A percentile compares a stretch with the other conserved stretches of the same genome.
Evolutionary conservation across 2,329 filamentous ascomycete species (phyloP).

Genomic region (Alternaria brassicae): DNA sequence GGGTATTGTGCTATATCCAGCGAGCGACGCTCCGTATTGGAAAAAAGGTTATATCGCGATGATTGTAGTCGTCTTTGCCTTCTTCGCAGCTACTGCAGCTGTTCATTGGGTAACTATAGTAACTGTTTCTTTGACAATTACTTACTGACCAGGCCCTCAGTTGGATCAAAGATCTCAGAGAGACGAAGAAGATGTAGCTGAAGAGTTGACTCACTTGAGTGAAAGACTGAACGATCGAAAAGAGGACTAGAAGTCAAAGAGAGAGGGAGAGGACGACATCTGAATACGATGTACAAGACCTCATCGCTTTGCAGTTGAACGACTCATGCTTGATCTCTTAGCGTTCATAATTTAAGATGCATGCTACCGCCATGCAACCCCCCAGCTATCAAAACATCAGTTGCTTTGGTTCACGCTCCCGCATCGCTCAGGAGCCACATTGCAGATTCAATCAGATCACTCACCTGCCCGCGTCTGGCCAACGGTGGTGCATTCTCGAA

Average conservation of each 20-base stretch:
- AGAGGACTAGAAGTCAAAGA: neutral
- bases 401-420: neutral
- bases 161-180: slow-evolving; percentile 8
- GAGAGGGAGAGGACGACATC: neutral
- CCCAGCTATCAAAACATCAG: neutral
- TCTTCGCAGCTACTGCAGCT: slow-evolving; percentile 31
- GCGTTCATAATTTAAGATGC: neutral
- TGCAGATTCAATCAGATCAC: neutral
- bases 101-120: slow-evolving; percentile 30
- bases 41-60: slow-evolving; percentile 50
- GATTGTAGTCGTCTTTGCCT: slow-evolving; percentile 41
- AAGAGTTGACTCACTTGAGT: neutral
- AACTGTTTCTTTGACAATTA: neutral
- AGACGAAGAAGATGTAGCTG: neutral
- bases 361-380: neutral
- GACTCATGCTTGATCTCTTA: neutral
- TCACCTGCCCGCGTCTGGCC: neutral
- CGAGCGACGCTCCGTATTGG: slow-evolving; percentile 55
- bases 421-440: no score
- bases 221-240: neutral
- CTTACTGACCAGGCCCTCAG: neutral
- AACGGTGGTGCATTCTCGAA: neutral
- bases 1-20: slow-evolving; percentile 55
- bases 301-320: neutral
- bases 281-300: neutral